Base-by-base conservation (phyloP, 768 basidiomycete genomes). In the Lactifluus rugatus region DNA sequence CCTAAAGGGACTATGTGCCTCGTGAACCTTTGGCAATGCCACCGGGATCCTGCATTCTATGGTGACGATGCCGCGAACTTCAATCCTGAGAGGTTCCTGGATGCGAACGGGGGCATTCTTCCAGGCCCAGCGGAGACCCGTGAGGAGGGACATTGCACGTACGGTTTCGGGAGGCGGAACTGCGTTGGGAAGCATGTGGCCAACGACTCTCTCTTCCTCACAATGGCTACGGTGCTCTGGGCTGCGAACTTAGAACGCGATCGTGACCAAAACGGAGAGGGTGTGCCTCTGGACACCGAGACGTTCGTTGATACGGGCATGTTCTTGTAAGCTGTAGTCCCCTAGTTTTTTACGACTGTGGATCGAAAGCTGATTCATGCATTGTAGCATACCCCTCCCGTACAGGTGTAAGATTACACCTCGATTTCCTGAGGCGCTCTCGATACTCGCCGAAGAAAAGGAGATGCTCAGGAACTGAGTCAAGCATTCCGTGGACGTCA, bases 1-100 rank as follows among this genome's bases (percentile, higher is more conserved):
- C 73, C 74, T 1, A 69, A 66, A 36, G 73, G 71, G 13, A 70
- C 72, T 0, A 64, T 71, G 3, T 63, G 73, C 32, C 54, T 72
- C 21, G 64, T 61, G 7, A 72, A 72, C 34, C 37, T 56, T 11
- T 60, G 63, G 54, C 48, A 47, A 14, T 26, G 42, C 34, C 36
- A 56, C 19, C 36, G 46, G 6, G 42, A 57, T 32, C 23, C 52
- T n/a, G 50, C 34, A 13, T 9, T 46, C 2, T 66, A 57, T 32
- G 62, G 57, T 25, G 23, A 50, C 11, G 64, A 66, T 58, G 58
- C 61, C 5, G 41, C 58, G 2, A 47, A 17, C 9, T 67, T 67
- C 61, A 41, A 57, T 21, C 66, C 66, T 0, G 58, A 61, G 10
- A 62, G 66, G 5, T 63, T 48, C 34, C 56, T 65, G 11, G 60